Base-by-base conservation (phyloP, 2,329 filamentous ascomycete genomes). In the Alternaria sp. region DNA sequence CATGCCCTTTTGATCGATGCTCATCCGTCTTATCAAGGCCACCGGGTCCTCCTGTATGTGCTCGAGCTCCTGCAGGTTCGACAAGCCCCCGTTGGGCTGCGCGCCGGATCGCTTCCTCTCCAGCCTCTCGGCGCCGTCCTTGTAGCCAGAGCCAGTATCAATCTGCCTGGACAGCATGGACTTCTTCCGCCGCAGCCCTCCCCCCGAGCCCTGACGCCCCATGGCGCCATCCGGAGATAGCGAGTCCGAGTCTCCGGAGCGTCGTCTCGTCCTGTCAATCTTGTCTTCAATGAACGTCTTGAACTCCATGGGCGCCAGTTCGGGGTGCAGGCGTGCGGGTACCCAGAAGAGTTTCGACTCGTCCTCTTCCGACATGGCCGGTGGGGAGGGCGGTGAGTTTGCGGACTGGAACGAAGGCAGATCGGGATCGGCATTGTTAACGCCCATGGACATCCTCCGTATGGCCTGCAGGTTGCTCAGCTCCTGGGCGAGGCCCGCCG, bases 121-220 rank as follows among this genome's bases (percentile, higher is more conserved):
- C 61, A 97, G 81, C 65, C 89, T 86, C 63, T 97, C 94, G 15
- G 93, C 92, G 20, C 93, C 94, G 82, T 97, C 94, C 65, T 91
- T 86, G 77, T 96, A 96, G 43, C 88, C 89, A 41, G 88, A 86
- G 18, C 89, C 88, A 68, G 88, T 92, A 71, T 97, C 92, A 63
- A 99, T 92, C 78, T 98, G 94, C 61, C 91, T 88, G 6, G 95
- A 98, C 6, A 99, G 85, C 92, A 97, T 97, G 0, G 95, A 98
- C 81, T 96, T 97, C 81, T 97, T 97, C 72, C 96, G 88, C 71
- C 90, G 87, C 66, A 98, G 78, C 43, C 91, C 87, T 15, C 87
- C 87, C 6, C 81, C 74, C 5, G 85, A 88, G 12, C 82, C 78
- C 81, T 87, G 80, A 80, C 86, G 79, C 65, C 88, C 83, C 74